phyloP scores from a whole-genome alignment of 1,139 yeast species.

The Sugiyamaella castrensis region DNA sequence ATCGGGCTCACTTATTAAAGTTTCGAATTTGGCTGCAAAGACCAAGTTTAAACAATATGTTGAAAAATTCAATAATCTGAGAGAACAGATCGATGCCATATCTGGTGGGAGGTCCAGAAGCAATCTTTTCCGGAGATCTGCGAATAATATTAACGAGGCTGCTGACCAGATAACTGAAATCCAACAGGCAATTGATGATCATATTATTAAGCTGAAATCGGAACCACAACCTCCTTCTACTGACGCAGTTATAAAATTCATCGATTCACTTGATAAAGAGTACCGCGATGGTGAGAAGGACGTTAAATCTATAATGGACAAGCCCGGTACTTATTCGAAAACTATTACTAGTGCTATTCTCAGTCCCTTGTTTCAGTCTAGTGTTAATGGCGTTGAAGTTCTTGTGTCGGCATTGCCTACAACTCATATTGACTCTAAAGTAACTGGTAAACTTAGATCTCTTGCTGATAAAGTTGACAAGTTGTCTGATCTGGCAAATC shows the following conservation, averaged over 20 bases:
- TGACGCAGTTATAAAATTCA: slow-evolving; percentile 25
- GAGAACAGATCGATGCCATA: slow-evolving; percentile 12
- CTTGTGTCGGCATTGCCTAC: slow-evolving; percentile 28
- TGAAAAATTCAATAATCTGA: slow-evolving; percentile 9
- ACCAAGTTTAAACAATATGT: slow-evolving; percentile 16
- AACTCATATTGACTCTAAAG: slow-evolving; percentile 19
- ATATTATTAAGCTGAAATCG: slow-evolving; percentile 20
- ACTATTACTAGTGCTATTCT: slow-evolving; percentile 26
- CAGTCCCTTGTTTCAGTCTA: slow-evolving; percentile 27
- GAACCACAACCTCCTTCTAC: slow-evolving; percentile 28
- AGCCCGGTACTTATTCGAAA: slow-evolving; percentile 25
- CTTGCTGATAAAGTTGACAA: slow-evolving; percentile 23
- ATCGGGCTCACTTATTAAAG: slow-evolving; percentile 24
- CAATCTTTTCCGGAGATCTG: slow-evolving; percentile 6
- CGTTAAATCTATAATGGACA: slow-evolving; percentile 25
- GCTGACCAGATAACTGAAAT: slow-evolving; percentile 19
- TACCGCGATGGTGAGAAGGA: slow-evolving; percentile 30
- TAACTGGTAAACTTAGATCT: slow-evolving; percentile 15
- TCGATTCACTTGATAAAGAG: slow-evolving; percentile 34
- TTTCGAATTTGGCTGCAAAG: slow-evolving; percentile 23
- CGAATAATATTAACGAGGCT: slow-evolving; percentile 4
- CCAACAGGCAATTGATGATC: slow-evolving; percentile 25
- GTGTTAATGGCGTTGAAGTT: slow-evolving; percentile 17
- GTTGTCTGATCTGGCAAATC: slow-evolving; percentile 20
- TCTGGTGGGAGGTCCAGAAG: slow-evolving; percentile 9